These are phyloP conservation scores for Xylaria grammica DNA, from an alignment of 495 filamentous ascomycete species.

Conservation along the genomic window DNA sequence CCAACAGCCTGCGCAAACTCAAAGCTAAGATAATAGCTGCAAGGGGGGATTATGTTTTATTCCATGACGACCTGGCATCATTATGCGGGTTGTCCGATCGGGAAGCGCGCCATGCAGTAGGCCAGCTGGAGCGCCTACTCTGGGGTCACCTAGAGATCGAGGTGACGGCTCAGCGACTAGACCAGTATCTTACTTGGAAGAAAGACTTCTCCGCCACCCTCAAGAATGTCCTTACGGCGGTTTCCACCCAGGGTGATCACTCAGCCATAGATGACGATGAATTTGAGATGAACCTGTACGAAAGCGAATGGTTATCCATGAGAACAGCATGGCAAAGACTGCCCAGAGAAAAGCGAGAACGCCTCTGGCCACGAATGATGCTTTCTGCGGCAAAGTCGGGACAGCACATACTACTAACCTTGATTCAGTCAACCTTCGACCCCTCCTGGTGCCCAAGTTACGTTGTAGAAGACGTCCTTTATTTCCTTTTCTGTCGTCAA, in stretches of 20 bases:
- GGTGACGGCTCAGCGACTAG: conserved; percentile 22
- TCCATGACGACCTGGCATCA: conserved; percentile 22
- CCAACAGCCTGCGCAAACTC: conserved; percentile 2
- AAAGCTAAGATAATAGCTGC: conserved; percentile 26
- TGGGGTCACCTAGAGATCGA: conserved; percentile 1
- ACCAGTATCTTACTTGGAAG: conserved; percentile 35
- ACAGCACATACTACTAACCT: conserved; percentile 47
- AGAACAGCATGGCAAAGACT: conserved; percentile 48
- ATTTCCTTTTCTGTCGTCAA: conserved; percentile 43
- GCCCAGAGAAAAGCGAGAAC: conserved; percentile 33
- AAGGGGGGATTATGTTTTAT: conserved; percentile 3
- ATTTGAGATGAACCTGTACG: not conserved
- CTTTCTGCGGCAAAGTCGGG: conserved; percentile 55
- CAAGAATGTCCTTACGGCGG: not conserved
- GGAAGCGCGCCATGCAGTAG: conserved; percentile 29
- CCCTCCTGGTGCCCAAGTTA: conserved; percentile 50
- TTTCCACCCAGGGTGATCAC: not conserved
- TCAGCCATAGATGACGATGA: not conserved
- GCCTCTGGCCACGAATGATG: conserved; percentile 58
- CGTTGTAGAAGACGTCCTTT: conserved; percentile 57
- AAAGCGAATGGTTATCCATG: conserved; percentile 33
- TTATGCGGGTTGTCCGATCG: conserved; percentile 22
- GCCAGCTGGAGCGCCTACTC: conserved; percentile 30
- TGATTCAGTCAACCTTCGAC: conserved; percentile 56
- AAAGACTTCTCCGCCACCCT: conserved; percentile 1